Conservation (phyloP, 805 yeast genomes). For the Phaffomyces thermotolerans region DNA sequence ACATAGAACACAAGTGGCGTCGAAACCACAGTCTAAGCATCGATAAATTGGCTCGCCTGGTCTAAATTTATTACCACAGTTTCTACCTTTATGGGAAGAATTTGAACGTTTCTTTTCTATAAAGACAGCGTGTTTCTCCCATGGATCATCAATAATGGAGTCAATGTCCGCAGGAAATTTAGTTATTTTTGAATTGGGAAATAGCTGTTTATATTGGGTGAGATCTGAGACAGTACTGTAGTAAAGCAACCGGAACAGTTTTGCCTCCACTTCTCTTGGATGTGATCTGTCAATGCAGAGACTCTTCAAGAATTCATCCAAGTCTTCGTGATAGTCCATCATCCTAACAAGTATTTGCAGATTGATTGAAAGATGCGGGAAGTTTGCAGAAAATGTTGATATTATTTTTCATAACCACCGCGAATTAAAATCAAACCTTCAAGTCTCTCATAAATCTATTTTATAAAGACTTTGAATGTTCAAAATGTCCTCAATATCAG, state of each 20-base stretch:
- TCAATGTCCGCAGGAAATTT: background rate
- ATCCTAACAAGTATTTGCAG: too few relatives aligned
- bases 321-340: too few relatives aligned
- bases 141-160: background rate
- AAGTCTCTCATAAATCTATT: too few relatives aligned
- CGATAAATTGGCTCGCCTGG: slow-evolving; percentile 62
- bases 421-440: too few relatives aligned
- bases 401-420: too few relatives aligned
- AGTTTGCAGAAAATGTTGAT: too few relatives aligned
- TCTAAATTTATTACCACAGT: slow-evolving; percentile 60
- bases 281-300: too few relatives aligned
- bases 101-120: background rate
- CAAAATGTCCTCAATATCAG: slow-evolving; percentile 31
- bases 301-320: too few relatives aligned
- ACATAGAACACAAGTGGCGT: slow-evolving; percentile 74
- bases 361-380: too few relatives aligned
- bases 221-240: background rate
- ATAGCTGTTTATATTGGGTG: slow-evolving; percentile 1
- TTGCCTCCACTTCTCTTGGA: background rate
- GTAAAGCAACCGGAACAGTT: slow-evolving; percentile 1
- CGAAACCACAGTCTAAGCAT: slow-evolving; percentile 71
- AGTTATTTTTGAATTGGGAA: slow-evolving; percentile 1
- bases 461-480: too few relatives aligned
- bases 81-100: slow-evolving; percentile 44
- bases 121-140: slow-evolving; percentile 1